phyloP scores from a whole-genome alignment of 164 flowering plant species.

The Tinospora cordifolia region DNA sequence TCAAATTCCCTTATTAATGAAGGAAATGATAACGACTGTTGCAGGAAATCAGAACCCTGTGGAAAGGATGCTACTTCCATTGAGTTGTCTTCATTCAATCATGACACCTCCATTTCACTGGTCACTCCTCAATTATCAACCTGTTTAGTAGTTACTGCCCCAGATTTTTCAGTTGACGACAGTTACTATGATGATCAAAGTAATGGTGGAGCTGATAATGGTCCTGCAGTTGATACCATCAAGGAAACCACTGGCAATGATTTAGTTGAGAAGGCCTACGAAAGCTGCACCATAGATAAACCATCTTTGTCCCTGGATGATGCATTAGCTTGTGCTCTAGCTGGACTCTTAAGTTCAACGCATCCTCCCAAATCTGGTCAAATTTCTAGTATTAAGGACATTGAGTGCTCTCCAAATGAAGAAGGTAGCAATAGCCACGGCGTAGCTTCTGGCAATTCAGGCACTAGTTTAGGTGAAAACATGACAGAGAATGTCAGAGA shows the following conservation, averaged over 20 bases:
- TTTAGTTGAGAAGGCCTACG: conserved; percentile 13
- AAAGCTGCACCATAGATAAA: conserved; percentile 20
- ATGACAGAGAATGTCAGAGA: conserved; percentile 10
- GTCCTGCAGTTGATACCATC: background rate
- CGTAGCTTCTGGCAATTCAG: conserved; percentile 8
- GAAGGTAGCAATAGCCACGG: conserved; percentile 4
- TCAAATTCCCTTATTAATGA: conserved; percentile 30
- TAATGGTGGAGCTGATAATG: conserved; percentile 4
- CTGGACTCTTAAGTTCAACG: conserved; percentile 42
- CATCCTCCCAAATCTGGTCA: conserved; percentile 21
- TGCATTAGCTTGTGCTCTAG: conserved; percentile 76
- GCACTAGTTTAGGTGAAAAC: background rate
- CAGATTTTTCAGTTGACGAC: conserved; percentile 50
- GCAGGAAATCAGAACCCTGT: conserved; percentile 20
- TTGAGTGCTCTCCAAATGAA: conserved; percentile 33
- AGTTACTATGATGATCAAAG: conserved; percentile 30
- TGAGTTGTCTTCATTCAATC: conserved; percentile 8
- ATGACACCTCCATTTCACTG: conserved; percentile 19
- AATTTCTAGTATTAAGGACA: conserved; percentile 26
- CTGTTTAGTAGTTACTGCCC: conserved; percentile 44
- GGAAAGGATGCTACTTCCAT: conserved; percentile 19
- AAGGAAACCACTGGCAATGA: conserved; percentile 12
- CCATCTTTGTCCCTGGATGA: conserved; percentile 56
- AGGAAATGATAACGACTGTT: conserved; percentile 15
- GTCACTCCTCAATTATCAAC: conserved; percentile 27